Evolutionary conservation across 345 rosid genomes (phyloP), one percentile per base, ranked within the genome.

Genomic region (Kandelia obovata): DNA sequence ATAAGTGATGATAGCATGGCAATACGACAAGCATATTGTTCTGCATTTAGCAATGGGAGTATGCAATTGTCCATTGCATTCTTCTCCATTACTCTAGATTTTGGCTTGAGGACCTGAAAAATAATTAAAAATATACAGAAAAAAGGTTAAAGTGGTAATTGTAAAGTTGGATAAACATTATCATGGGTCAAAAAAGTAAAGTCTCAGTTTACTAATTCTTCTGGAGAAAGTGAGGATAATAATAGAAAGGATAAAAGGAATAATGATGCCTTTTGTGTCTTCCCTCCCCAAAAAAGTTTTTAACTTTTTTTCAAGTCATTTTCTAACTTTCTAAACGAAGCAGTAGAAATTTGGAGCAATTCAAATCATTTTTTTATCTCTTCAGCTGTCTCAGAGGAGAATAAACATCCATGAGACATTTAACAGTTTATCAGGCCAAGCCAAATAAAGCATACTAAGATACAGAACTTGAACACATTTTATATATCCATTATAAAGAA

Each of bases 1-100:
- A 81, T 77, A 65, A 85, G 84, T 62, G 90, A 81, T 62, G 92
- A 81, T 55, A 95, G 73, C 80, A 84, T 77, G 71, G 88, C 96
- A 79, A 78, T 79, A 32, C 83, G 88, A 69, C 88, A 88, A 77
- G 89, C 90, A 82, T 87, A 95, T 61, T 79, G 83, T 19, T 78
- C 79, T 68, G 91, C 82, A 32, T 87, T 79, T 69, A 92, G 81
- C 57, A 80, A 66, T 60, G 84, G 86, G 37, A 60, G 65, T 51
- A 32, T 51, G 53, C 61, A 61, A 32, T n/a, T 57, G 19, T 34
- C 64, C 15, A 0, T 28, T 15, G 5, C 15, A 52, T 59, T 46
- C 19, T 55, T 59, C 39, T 46, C 55, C 28, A 23, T 37, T 26
- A 5, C 56, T 30, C 57, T 56, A 69, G 71, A 58, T 73, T 74